A percentile compares a stretch with the other conserved stretches of the same genome.
Evolutionary conservation across 257 asterid species (phyloP).

Genomic region (Lavandula angustifolia): DNA sequence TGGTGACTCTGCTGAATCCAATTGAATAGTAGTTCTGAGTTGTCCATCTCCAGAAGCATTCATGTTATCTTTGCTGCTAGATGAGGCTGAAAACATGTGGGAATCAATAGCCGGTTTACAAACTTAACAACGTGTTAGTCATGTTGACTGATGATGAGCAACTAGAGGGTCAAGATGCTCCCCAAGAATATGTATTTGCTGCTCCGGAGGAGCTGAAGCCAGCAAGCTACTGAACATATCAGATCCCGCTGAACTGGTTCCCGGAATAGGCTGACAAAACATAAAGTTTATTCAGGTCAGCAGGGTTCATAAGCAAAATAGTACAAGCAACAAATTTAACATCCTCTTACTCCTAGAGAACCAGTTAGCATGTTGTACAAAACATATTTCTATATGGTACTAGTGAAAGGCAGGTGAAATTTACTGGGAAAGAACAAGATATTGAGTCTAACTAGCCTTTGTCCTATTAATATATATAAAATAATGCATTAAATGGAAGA

Average conservation of each 20-base stretch:
- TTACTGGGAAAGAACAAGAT: neutral
- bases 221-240: constrained; percentile 68
- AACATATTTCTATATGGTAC: too few relatives aligned
- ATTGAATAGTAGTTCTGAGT: constrained; percentile 56
- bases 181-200: constrained; percentile 75
- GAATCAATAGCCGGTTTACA: too few relatives aligned
- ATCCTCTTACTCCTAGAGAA: too few relatives aligned
- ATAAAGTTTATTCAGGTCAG: too few relatives aligned
- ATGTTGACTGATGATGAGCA: constrained; percentile 45
- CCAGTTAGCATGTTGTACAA: too few relatives aligned
- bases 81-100: constrained; percentile 71
- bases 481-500: constrained; percentile 12
- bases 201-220: constrained; percentile 64
- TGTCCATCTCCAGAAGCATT: constrained; percentile 96
- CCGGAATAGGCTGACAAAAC: constrained; percentile 36
- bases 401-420: too few relatives aligned
- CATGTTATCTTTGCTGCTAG: constrained; percentile 80
- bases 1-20: constrained; percentile 75
- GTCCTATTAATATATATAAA: too few relatives aligned
- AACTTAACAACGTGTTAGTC: too few relatives aligned
- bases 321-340: too few relatives aligned
- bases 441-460: neutral
- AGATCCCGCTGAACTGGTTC: constrained; percentile 48
- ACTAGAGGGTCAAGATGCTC: constrained; percentile 80
- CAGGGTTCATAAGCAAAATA: too few relatives aligned